Evolutionary conservation across 1,284 basidiomycete species (phyloP).

Genomic region (Apiotrichum sp.): DNA sequence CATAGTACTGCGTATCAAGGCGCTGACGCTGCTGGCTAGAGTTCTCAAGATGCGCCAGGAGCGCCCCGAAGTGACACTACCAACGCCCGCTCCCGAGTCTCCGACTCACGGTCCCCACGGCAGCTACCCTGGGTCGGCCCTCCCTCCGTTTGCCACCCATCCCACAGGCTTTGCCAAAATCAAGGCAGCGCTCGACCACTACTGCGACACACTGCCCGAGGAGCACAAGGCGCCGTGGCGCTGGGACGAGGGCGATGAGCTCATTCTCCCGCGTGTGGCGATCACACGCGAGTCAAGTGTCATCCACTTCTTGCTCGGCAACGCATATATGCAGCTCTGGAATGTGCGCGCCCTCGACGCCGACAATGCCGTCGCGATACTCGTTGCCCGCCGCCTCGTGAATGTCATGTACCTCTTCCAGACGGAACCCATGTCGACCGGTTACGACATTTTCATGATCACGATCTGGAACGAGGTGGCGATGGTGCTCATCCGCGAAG

Average conservation of each 20-base stretch:
- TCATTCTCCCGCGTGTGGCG: constrained; percentile 10
- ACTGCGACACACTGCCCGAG: constrained; percentile 16
- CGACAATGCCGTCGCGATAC: constrained; percentile 21
- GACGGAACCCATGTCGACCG: constrained; percentile 18
- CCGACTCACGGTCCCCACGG: background rate
- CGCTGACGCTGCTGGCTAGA: constrained; percentile 17
- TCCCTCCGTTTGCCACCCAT: constrained; percentile 12
- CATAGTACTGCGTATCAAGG: constrained; percentile 22
- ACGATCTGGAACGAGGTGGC: constrained; percentile 29
- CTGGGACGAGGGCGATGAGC: constrained; percentile 17
- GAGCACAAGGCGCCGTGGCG: constrained; percentile 34
- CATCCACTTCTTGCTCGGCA: constrained; percentile 24
- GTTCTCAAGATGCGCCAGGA: constrained; percentile 19
- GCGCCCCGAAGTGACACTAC: constrained; percentile 13
- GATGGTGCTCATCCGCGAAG: constrained; percentile 27
- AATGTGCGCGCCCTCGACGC: constrained; percentile 21
- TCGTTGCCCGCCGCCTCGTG: constrained; percentile 27
- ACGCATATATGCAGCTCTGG: constrained; percentile 28
- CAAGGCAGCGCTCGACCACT: constrained; percentile 17
- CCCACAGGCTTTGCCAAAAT: constrained; percentile 12
- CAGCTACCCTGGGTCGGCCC: constrained; percentile 14
- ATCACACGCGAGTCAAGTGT: constrained; percentile 16
- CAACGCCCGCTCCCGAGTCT: background rate
- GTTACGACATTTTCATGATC: constrained; percentile 26
- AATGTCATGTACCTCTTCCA: constrained; percentile 24